Percentiles rank a stretch among this genome's conserved stretches.
These are phyloP conservation scores for Grifola frondosa DNA, from an alignment of 1,284 basidiomycete genomes.

Conservation along the genomic window DNA sequence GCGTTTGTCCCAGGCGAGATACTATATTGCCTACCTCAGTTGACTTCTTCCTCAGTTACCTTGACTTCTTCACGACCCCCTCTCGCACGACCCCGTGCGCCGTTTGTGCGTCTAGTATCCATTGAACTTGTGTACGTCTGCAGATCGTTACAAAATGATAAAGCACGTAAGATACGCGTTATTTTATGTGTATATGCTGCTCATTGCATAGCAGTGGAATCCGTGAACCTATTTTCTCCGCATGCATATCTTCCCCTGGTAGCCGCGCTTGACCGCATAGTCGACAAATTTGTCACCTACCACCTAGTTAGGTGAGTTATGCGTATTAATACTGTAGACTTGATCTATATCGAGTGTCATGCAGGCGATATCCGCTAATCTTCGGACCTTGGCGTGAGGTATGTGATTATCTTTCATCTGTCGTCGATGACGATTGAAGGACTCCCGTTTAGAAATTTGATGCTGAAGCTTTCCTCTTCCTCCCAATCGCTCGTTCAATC, in stretches of 20 bases:
- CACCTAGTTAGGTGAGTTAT: conserved; percentile 56
- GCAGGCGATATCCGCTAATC: conserved; percentile 70
- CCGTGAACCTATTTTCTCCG: conserved; percentile 21
- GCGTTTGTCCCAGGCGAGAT: conserved; percentile 32
- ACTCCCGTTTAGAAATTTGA: conserved; percentile 71
- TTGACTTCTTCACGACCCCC: conserved; percentile 44
- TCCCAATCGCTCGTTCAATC: conserved; percentile 51
- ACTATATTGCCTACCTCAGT: conserved; percentile 9
- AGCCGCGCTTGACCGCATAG: conserved; percentile 48
- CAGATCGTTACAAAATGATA: conserved; percentile 30
- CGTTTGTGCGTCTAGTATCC: conserved; percentile 41
- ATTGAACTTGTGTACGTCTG: conserved; percentile 56
- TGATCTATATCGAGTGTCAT: conserved; percentile 1
- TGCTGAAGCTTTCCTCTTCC: conserved; percentile 48
- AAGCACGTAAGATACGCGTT: conserved; percentile 3
- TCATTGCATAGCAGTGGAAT: conserved; percentile 10
- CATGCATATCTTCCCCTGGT: conserved; percentile 26
- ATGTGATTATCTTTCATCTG: conserved; percentile 21
- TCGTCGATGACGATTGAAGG: too few species aligned
- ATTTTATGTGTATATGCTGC: conserved; percentile 4
- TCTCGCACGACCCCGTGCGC: conserved; percentile 31
- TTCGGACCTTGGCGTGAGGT: conserved; percentile 69
- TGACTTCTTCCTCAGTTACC: conserved; percentile 37
- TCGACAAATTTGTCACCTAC: conserved; percentile 52
- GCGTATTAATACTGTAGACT: neutral